These are phyloP conservation scores for Plectosphaerella sp. DNA, from an alignment of 2,329 filamentous ascomycete genomes.

Conservation along the genomic window DNA sequence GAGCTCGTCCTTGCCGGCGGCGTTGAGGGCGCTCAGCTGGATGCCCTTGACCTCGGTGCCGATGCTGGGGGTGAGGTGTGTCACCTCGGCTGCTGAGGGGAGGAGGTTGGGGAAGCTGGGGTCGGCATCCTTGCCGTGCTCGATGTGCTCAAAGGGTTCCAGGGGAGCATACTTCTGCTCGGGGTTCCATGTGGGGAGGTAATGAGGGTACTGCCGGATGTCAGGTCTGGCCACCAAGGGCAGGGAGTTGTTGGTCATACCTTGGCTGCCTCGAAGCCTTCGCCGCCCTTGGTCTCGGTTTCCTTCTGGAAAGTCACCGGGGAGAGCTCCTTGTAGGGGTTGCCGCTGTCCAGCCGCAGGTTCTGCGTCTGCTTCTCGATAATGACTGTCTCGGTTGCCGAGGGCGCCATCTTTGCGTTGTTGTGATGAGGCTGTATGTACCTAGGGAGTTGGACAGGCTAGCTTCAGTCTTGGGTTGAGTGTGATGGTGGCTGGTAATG, in stretches of 20 bases:
- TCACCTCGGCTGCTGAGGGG: conserved; percentile 35
- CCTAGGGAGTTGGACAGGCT: background rate
- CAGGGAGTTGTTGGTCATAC: conserved; percentile 1
- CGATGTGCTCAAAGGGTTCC: conserved; percentile 57
- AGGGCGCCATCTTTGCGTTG: conserved; percentile 25
- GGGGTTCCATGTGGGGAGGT: conserved; percentile 57
- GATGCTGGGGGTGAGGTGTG: conserved; percentile 58
- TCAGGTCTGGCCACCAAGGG: background rate
- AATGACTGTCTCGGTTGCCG: conserved; percentile 24
- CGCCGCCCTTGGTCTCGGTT: conserved; percentile 17
- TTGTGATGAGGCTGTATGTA: background rate
- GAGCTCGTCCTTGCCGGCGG: conserved; percentile 61
- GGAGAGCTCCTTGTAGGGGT: conserved; percentile 24
- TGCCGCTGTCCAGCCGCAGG: conserved; percentile 28
- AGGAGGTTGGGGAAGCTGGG: conserved; percentile 57
- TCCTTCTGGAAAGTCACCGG: conserved; percentile 19
- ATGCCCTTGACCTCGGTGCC: conserved; percentile 60
- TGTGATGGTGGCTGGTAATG: no score
- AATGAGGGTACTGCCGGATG: conserved; percentile 25
- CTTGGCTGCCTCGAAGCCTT: conserved; percentile 13
- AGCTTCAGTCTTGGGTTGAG: background rate
- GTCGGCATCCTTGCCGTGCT: conserved; percentile 64
- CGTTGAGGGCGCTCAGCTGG: conserved; percentile 58
- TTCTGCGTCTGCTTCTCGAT: conserved; percentile 14
- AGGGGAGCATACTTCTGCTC: conserved; percentile 54